These are phyloP conservation scores for Citrus unshiu DNA, from an alignment of 345 rosid genomes.

Conservation along the genomic window DNA sequence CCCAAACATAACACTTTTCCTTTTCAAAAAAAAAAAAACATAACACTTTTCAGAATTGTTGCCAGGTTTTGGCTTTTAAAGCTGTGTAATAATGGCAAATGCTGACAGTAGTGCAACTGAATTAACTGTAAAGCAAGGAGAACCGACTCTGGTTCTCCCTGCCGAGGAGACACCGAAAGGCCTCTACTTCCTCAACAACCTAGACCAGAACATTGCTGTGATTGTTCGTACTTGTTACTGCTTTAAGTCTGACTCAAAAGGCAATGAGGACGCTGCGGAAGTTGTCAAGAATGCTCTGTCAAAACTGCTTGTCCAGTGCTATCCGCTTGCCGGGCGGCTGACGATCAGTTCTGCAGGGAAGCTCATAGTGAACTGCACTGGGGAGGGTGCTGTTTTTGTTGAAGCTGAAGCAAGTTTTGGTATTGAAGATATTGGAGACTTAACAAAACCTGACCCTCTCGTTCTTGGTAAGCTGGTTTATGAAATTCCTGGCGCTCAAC, in stretches of 20 bases:
- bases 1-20: background rate
- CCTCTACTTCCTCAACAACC: constrained; percentile 68
- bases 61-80: constrained; percentile 19
- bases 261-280: constrained; percentile 61
- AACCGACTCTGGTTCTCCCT: constrained; percentile 59
- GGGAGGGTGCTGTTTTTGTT: constrained; percentile 82
- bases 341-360: constrained; percentile 70
- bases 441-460: constrained; percentile 58
- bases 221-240: constrained; percentile 74
- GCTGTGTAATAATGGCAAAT: constrained; percentile 35
- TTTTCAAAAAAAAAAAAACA: too few relatives aligned
- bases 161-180: constrained; percentile 63
- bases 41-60: background rate
- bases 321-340: constrained; percentile 75
- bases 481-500: constrained; percentile 61
- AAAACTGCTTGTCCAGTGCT: constrained; percentile 63
- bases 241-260: constrained; percentile 58
- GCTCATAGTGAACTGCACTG: constrained; percentile 69
- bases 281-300: constrained; percentile 62
- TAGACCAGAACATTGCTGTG: constrained; percentile 87
- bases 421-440: constrained; percentile 49
- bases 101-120: constrained; percentile 21
- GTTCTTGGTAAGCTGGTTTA: constrained; percentile 77
- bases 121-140: constrained; percentile 40
- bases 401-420: constrained; percentile 72